phyloP scores from a whole-genome alignment of 2,329 filamentous ascomycete genomes.

The Hymenoscyphus repandus region DNA sequence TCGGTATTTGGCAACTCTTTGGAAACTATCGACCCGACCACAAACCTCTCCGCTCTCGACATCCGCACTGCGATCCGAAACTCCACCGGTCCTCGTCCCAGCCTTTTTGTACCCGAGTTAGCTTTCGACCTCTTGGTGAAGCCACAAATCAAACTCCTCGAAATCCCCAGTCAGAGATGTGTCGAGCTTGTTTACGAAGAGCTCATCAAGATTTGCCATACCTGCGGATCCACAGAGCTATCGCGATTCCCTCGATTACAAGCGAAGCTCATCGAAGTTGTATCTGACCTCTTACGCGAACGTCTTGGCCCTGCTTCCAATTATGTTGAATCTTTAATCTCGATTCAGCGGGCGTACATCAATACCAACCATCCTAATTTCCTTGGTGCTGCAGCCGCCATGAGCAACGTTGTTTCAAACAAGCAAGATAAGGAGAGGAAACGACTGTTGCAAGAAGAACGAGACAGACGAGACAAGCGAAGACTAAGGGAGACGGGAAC shows the following conservation, averaged over 20 bases:
- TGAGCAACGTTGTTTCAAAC: constrained; percentile 92
- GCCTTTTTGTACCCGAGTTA: constrained; percentile 94
- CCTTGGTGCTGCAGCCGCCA: constrained; percentile 89
- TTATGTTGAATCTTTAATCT: constrained; percentile 95
- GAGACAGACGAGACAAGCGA: constrained; percentile 76
- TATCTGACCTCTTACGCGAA: constrained; percentile 91
- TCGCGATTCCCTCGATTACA: constrained; percentile 88
- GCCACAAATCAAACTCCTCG: constrained; percentile 94
- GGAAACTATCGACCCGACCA: constrained; percentile 92
- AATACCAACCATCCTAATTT: constrained; percentile 99
- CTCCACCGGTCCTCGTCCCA: constrained; percentile 91
- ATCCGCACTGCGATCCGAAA: constrained; percentile 97
- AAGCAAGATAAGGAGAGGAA: constrained; percentile 94
- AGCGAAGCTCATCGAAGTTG: constrained; percentile 95
- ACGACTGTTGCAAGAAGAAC: constrained; percentile 72
- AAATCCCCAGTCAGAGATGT: constrained; percentile 90
- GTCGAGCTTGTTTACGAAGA: constrained; percentile 98
- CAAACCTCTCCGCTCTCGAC: constrained; percentile 88
- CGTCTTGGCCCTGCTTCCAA: constrained; percentile 80
- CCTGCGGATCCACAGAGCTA: constrained; percentile 91
- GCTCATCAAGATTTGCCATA: constrained; percentile 98
- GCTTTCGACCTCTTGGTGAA: constrained; percentile 97
- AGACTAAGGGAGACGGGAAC: constrained; percentile 76
- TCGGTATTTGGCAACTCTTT: constrained; percentile 79
- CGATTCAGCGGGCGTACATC: constrained; percentile 96